Evolutionary conservation across 202 grass and related monocot genomes (phyloP).

Genomic region (Eragrostis tef): DNA sequence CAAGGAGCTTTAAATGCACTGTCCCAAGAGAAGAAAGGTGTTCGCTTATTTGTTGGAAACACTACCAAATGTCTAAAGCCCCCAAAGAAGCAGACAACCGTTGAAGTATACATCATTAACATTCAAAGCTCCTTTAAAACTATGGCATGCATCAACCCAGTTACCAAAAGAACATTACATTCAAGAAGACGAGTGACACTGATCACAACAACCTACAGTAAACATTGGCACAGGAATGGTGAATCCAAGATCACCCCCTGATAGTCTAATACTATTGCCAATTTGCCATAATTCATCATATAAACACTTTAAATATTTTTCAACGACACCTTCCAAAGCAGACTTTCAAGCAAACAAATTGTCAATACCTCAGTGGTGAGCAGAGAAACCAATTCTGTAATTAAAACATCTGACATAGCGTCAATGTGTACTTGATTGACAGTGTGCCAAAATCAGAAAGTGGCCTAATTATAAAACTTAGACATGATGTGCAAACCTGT

Average conservation of each 20-base stretch:
- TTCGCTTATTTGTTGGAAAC: constrained; percentile 16
- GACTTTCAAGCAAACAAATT: not conserved
- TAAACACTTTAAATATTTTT: not conserved
- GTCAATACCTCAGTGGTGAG: too few species aligned
- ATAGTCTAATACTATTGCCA: not conserved
- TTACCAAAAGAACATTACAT: not conserved
- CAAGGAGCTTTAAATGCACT: not conserved
- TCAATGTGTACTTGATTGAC: too few species aligned
- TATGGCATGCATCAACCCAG: not conserved
- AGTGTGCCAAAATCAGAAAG: not conserved
- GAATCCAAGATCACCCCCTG: not conserved
- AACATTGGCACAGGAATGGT: not conserved
- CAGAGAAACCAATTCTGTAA: not conserved
- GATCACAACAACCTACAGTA: not conserved
- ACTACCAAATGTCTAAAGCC: not conserved
- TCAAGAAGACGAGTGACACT: not conserved
- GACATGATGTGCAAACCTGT: too few species aligned
- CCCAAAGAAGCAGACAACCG: constrained; percentile 3
- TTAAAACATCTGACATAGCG: not conserved
- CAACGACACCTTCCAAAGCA: not conserved
- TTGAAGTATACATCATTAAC: constrained; percentile 3
- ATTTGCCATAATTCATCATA: not conserved
- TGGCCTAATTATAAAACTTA: not conserved
- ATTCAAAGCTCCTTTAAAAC: not conserved
- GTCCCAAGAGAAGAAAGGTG: not conserved